These are phyloP conservation scores for Monascus purpureus DNA, from an alignment of 495 filamentous ascomycete species.

Conservation along the genomic window DNA sequence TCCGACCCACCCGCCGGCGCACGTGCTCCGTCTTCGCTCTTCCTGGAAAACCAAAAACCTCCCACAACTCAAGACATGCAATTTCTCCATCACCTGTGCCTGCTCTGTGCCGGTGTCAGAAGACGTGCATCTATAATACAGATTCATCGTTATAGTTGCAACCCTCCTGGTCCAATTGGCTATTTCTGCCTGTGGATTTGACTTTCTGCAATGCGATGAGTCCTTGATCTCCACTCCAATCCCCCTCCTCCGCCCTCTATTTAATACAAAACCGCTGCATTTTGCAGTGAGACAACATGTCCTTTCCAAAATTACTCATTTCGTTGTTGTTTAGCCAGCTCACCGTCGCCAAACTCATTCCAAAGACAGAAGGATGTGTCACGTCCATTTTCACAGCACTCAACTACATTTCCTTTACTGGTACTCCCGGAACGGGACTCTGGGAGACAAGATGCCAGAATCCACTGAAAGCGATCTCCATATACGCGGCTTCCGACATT, in stretches of 20 bases:
- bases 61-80: neutral
- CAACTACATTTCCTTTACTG: slow-evolving; percentile 24
- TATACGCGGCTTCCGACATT: slow-evolving; percentile 22
- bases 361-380: slow-evolving; percentile 18
- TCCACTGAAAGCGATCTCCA: slow-evolving; percentile 19
- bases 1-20: neutral
- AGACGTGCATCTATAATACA: no score
- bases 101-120: no score
- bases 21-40: neutral
- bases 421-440: slow-evolving; percentile 8
- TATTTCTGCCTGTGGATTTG: neutral
- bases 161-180: neutral
- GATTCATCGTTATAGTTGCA: neutral
- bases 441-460: slow-evolving; percentile 23
- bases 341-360: neutral
- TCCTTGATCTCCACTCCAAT: neutral
- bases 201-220: neutral
- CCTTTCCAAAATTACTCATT: neutral
- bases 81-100: no score
- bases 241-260: neutral
- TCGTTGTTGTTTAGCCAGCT: neutral
- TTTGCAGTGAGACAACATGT: neutral
- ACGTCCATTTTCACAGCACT: slow-evolving; percentile 22
- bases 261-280: neutral
- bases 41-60: neutral